Evolutionary conservation across 2,329 filamentous ascomycete species (phyloP).

Genomic region (Didymella glomerata): DNA sequence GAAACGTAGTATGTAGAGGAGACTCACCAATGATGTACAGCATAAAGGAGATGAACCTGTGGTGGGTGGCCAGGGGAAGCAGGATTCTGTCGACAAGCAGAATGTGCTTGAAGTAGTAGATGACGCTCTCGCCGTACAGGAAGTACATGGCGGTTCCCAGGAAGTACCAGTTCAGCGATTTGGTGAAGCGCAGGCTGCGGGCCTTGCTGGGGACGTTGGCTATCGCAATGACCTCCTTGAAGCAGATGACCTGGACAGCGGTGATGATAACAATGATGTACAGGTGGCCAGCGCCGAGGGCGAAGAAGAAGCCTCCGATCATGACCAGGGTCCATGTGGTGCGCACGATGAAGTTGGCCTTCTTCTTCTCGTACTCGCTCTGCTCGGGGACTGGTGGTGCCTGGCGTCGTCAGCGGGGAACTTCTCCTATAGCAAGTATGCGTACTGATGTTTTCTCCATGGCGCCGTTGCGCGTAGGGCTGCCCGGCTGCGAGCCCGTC

Average conservation of each 20-base stretch:
- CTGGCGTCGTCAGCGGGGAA: constrained; percentile 37
- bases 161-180: constrained; percentile 99
- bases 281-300: constrained; percentile 95
- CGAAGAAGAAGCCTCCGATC: constrained; percentile 90
- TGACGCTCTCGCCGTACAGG: constrained; percentile 96
- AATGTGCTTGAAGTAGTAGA: constrained; percentile 99
- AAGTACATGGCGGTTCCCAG: constrained; percentile 99
- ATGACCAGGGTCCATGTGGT: constrained; percentile 99
- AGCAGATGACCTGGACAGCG: constrained; percentile 92
- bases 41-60: constrained; percentile 98
- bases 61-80: constrained; percentile 92
- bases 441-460: constrained; percentile 25
- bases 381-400: constrained; percentile 52
- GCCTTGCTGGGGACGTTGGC: constrained; percentile 92
- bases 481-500: constrained; percentile 61
- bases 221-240: constrained; percentile 99
- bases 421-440: constrained; percentile 2
- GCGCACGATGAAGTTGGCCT: constrained; percentile 94
- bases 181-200: constrained; percentile 89
- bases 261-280: constrained; percentile 96
- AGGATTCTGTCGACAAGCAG: constrained; percentile 93
- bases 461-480: constrained; percentile 58
- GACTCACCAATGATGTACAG: constrained; percentile 92
- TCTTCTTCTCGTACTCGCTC: constrained; percentile 96
- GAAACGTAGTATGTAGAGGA: neutral